Evolutionary conservation across 2,329 filamentous ascomycete genomes (phyloP).

Genomic region (Diaporthe amygdali): DNA sequence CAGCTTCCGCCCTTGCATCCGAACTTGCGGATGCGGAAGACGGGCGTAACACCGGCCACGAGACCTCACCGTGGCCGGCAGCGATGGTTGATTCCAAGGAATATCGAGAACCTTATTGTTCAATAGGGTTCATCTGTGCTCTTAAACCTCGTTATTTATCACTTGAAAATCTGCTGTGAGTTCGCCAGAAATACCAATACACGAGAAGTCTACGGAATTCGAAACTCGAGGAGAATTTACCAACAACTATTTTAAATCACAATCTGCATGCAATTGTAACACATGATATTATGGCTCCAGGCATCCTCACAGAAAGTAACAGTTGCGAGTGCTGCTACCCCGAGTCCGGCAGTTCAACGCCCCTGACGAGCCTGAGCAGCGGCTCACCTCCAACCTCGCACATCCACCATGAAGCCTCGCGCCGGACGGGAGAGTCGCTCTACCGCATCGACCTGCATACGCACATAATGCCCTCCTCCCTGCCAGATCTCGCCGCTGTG

Average conservation of each 20-base stretch:
- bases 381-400: slow-evolving; percentile 20
- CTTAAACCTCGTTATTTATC: background rate
- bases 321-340: slow-evolving; percentile 22
- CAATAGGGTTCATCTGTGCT: background rate
- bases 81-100: background rate
- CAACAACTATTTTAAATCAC: background rate
- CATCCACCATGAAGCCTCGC: slow-evolving; percentile 7
- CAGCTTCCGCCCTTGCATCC: slow-evolving; percentile 25
- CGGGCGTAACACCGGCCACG: slow-evolving; percentile 9
- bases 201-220: background rate
- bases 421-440: slow-evolving; percentile 29
- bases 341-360: slow-evolving; percentile 19
- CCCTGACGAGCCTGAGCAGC: slow-evolving; percentile 24
- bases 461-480: slow-evolving; percentile 41
- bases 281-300: slow-evolving; percentile 9
- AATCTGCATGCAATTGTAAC: background rate
- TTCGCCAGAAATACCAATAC: background rate
- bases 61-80: background rate
- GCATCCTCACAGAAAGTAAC: slow-evolving; percentile 9
- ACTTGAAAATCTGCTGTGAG: background rate
- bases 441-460: slow-evolving; percentile 44
- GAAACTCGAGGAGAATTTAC: background rate
- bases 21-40: slow-evolving; percentile 22
- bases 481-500: slow-evolving; percentile 47
- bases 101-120: background rate